A percentile compares a stretch with the other conserved stretches of the same genome.
Conservation (phyloP, 441 rosid genomes). For the Hura crepitans region DNA sequence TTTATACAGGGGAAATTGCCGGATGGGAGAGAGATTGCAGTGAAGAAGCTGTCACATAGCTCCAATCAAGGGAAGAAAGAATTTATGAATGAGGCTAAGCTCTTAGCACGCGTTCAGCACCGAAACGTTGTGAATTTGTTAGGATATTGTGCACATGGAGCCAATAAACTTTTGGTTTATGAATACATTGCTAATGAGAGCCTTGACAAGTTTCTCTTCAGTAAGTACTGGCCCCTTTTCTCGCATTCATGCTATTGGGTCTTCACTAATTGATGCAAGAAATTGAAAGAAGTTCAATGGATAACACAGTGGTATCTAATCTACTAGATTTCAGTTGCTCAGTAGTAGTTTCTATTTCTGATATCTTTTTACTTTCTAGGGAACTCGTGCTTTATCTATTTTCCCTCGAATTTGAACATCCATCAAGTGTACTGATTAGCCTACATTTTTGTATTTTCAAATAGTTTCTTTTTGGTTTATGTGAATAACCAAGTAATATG, state of each 20-base stretch:
- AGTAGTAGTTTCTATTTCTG: not conserved
- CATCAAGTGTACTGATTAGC: not conserved
- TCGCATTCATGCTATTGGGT: not conserved
- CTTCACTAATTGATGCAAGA: not conserved
- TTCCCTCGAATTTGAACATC: not conserved
- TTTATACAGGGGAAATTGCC: slow-evolving; percentile 59
- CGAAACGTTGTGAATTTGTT: slow-evolving; percentile 79
- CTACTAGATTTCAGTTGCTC: not conserved
- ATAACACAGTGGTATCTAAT: not conserved
- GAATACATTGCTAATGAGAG: slow-evolving; percentile 78
- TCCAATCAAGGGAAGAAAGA: slow-evolving; percentile 78
- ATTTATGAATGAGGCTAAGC: slow-evolving; percentile 78
- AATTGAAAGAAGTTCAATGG: slow-evolving; percentile 9
- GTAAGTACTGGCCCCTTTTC: slow-evolving; percentile 43
- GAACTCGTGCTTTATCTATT: not conserved
- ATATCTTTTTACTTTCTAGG: not conserved
- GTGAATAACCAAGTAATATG: not conserved
- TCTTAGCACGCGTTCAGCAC: slow-evolving; percentile 86
- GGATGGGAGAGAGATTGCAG: slow-evolving; percentile 87
- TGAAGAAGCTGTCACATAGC: slow-evolving; percentile 68
- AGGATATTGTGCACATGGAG: slow-evolving; percentile 76
- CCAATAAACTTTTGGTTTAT: slow-evolving; percentile 78
- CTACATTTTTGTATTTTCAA: not conserved
- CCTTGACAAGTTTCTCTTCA: slow-evolving; percentile 86
- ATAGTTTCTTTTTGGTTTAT: not conserved